Base-by-base conservation (phyloP, 768 basidiomycete species). In the Collybia sp. region DNA sequence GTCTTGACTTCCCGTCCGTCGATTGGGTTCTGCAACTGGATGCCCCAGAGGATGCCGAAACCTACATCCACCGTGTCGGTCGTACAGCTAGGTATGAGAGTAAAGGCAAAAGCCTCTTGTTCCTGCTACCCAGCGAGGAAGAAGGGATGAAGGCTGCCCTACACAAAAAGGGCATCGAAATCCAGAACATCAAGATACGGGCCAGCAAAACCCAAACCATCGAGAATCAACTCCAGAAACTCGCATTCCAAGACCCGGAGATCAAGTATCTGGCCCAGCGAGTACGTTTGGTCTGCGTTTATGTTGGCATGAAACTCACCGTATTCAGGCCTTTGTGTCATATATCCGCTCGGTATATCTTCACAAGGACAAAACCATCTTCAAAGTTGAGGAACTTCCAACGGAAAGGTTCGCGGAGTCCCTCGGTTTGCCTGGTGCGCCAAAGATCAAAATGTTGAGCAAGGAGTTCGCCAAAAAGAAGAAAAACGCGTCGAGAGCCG, bases 1-100 rank as follows among this genome's bases (percentile, higher is more conserved):
- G 95, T 1, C 72, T 98, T 46, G 95, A 99, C 66, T 99, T 99
- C 66, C 95, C 96, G 3, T 78, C 88, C 0, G 85, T 99, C 16
- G 91, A 96, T 63, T 98, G 95, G 95, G 95, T 99, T 1, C 60
- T 99, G 20, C 95, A 99, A 61, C 69, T 93, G 11, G 95, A 99
- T 63, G 91, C 90, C 2, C 95, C 95, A 0, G 95, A 99, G 66
- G 95, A 99, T 58, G 92, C 87, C 5, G 93, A 96, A 40, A 99
- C 93, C 10, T 97, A 99, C 62, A 92, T 99, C 34, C 95, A 99
- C 62, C 83, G 95, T 25, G 94, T 99, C 2, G 95, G 95, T 0
- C 77, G 95, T 39, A 99, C 95, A 12, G 95, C 95, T 38, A 73
- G 95, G 41, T 97, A 98, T 58, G 85, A 94, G 59, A 86, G 86